Base-by-base conservation (phyloP, 2,329 filamentous ascomycete species). In the Fusarium tuaranense region DNA sequence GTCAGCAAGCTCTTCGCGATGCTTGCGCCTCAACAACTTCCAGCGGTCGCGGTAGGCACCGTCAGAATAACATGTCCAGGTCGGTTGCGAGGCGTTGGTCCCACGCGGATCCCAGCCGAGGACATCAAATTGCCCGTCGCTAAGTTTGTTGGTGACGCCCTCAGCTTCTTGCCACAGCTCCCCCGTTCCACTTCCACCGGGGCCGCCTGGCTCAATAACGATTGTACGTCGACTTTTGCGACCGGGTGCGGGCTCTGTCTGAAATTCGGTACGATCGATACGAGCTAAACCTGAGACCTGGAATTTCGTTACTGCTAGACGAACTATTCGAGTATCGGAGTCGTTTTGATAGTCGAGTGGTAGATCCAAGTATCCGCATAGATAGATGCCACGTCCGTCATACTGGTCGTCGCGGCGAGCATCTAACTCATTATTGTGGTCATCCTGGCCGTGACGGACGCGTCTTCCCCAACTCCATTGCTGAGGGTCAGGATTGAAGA, bases 51-150 rank as follows among this genome's bases (percentile, higher is more conserved):
- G 82, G 72, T 86, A 81, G 10, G 83, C 84, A 51, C 87, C 80
- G 63, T 84, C 80, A 6, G 86, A 84, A 61, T 84, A 88, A 78
- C 87, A 89, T 38, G 85, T 78, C 3, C 86, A 76, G 5, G 83
- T 77, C 0, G 88, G 88, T 8, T 83, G 83, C 2, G 87, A 85
- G 1, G 81, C 77, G 72, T 88, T 88, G 63, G 89, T 86, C 2
- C 87, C 87, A 5, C 88, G 84, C n/a, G 87, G 87, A 62, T 89
- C 88, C 84, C 86, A 89, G n/a, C 87, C 86, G 16, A 89, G 77
- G 7, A 88, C 84, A 68, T 88, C 87, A 25, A 84, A 86, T 25
- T 80, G 76, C 25, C 83, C 81, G 36, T 82, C 82, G 66, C 85
- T 86, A 14, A 88, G 77, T 4, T 85, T 83, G 65, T 82, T 75